These are phyloP conservation scores for Yamadazyma trypodendri DNA, from an alignment of 1,139 yeast species.

Conservation along the genomic window DNA sequence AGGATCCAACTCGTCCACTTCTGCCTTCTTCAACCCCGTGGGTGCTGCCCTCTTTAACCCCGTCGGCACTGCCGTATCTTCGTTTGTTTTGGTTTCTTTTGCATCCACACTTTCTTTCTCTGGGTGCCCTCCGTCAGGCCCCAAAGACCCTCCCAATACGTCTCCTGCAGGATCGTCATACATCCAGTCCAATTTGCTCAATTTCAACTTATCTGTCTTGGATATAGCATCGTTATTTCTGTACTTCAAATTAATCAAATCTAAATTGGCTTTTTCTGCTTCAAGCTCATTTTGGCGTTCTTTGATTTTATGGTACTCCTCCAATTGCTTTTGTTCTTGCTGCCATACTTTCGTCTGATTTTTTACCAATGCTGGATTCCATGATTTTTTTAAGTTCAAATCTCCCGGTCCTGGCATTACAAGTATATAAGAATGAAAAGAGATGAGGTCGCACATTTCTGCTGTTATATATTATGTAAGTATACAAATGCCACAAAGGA, in stretches of 20 bases:
- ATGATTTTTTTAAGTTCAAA: conserved; percentile 84
- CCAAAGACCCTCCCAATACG: not conserved
- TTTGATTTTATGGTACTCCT: conserved; percentile 65
- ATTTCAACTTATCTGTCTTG: conserved; percentile 40
- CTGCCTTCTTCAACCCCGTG: conserved; percentile 1
- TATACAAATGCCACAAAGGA: too few species aligned
- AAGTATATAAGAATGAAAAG: not conserved
- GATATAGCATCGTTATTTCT: conserved; percentile 25
- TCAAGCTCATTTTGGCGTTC: conserved; percentile 65
- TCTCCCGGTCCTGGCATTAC: conserved; percentile 89
- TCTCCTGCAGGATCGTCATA: conserved; percentile 48
- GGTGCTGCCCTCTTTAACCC: conserved; percentile 1
- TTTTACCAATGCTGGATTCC: conserved; percentile 89
- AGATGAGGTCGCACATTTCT: not conserved
- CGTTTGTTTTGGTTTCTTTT: not conserved
- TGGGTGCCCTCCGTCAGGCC: not conserved
- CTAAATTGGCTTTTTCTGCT: conserved; percentile 62
- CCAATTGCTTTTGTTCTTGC: conserved; percentile 73
- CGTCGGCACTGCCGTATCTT: not conserved
- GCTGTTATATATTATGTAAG: not conserved
- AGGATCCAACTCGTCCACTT: conserved; percentile 21
- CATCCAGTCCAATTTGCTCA: conserved; percentile 79
- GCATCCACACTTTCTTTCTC: not conserved
- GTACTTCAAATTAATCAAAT: conserved; percentile 45
- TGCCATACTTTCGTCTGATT: conserved; percentile 88